Evolutionary conservation across 352 stramenopile species (phyloP).

Genomic region (Aphanomyces cochlioides): DNA sequence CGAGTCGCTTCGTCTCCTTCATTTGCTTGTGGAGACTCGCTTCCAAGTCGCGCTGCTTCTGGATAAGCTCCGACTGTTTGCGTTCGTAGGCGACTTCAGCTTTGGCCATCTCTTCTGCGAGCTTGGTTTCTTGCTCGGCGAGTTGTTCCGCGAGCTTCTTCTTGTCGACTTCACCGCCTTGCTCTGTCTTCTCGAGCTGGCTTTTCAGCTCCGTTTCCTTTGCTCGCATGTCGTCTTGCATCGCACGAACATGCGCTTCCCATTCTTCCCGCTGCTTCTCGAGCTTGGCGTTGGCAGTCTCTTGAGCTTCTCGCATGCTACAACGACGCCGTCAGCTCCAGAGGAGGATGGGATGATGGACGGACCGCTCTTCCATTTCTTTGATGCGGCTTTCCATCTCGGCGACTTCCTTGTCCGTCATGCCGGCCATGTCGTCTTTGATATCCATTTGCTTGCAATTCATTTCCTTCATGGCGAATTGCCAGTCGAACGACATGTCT

Average conservation of each 20-base stretch:
- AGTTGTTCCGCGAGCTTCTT: constrained; percentile 65
- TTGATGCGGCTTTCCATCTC: constrained; percentile 73
- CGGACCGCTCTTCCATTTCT: constrained; percentile 70
- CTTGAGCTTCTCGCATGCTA: constrained; percentile 58
- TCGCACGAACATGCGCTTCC: constrained; percentile 54
- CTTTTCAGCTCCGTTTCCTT: constrained; percentile 71
- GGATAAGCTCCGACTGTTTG: constrained; percentile 65
- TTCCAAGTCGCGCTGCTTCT: constrained; percentile 64
- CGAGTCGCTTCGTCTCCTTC: constrained; percentile 60
- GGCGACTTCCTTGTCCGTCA: constrained; percentile 62
- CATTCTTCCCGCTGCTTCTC: constrained; percentile 63
- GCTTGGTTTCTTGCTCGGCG: constrained; percentile 65
- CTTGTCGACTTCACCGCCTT: constrained; percentile 64
- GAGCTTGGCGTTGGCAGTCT: constrained; percentile 57
- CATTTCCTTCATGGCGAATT: constrained; percentile 76
- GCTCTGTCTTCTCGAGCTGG: constrained; percentile 65
- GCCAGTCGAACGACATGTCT: constrained; percentile 63
- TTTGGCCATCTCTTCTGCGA: constrained; percentile 72
- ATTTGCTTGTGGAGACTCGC: constrained; percentile 74
- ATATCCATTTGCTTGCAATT: constrained; percentile 68
- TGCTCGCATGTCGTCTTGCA: constrained; percentile 72
- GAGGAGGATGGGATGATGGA: neutral
- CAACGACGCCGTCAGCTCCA: neutral
- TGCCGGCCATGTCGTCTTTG: constrained; percentile 50
- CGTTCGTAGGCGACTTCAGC: constrained; percentile 72